Evolutionary conservation across 2,329 filamentous ascomycete species (phyloP).

Genomic region (Anthostomella pinea): DNA sequence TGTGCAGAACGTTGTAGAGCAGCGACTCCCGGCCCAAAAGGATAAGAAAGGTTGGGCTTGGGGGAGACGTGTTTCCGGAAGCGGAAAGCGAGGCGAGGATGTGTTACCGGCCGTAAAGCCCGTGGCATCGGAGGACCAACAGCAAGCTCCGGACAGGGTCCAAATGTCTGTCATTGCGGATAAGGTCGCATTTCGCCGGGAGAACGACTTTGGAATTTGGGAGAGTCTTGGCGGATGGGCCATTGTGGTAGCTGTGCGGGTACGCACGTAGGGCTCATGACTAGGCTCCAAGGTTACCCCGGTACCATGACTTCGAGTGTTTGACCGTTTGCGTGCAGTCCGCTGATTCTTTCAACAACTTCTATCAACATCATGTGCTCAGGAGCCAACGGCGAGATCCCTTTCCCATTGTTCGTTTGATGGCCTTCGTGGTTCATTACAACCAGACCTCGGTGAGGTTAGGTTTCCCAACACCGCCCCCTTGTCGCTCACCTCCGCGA

Average conservation of each 20-base stretch:
- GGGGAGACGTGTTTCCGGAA: conserved; percentile 12
- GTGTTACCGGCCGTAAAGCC: not conserved
- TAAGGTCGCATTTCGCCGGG: conserved; percentile 48
- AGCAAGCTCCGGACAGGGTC: conserved; percentile 25
- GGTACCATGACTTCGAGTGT: no score
- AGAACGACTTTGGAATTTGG: conserved; percentile 52
- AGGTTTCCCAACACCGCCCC: no score
- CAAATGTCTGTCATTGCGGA: conserved; percentile 43
- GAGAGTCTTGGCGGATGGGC: conserved; percentile 50
- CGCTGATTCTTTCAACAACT: no score
- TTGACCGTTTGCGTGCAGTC: no score
- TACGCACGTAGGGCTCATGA: conserved; percentile 19
- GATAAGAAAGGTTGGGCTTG: conserved; percentile 35
- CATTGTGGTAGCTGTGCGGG: conserved; percentile 42
- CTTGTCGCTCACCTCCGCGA: no score
- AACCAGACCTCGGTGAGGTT: no score
- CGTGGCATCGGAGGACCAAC: no score
- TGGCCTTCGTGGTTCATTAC: no score
- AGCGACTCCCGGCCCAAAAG: conserved; percentile 28
- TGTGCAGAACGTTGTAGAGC: conserved; percentile 31
- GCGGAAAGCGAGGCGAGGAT: conserved; percentile 5
- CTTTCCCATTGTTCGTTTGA: no score
- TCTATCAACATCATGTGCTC: no score
- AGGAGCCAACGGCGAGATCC: no score
- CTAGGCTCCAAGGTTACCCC: no score